Base-by-base conservation (phyloP, 2,329 filamentous ascomycete genomes). In the Botryosphaeria dothidea region DNA sequence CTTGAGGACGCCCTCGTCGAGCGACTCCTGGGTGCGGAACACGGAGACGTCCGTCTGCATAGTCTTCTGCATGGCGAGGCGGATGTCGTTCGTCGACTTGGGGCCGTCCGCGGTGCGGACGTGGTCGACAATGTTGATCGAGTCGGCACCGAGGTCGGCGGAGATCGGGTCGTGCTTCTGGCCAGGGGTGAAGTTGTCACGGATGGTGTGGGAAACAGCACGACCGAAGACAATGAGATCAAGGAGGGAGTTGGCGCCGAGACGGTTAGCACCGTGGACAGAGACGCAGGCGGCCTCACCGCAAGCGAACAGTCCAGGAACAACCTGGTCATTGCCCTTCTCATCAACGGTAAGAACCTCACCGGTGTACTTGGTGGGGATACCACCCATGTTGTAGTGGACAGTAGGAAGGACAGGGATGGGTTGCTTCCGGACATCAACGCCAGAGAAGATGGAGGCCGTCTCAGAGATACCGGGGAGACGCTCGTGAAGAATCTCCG, bases 351-450 rank as follows among this genome's bases (percentile, higher is more conserved):
- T 96, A 71, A 99, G 82, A 67, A 98, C 95, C 83, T 99, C 93
- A 80, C 95, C 94, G 68, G 92, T 97, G 86, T 97, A 98, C 76
- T 92, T 92, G 71, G 95, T 98, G 61, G 94, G 94, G 72, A 99
- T 97, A 86, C 95, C 94, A 81, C 94, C 94, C 95, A 98, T 99
- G 87, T 97, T 97, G 87, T 99, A 99, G 86, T 99, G 93, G 71
- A 97, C 94, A 49, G 94, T 98, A 66, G 94, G 94, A 68, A 98
- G 86, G 70, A 98, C 94, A 67, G 94, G 94, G 72, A 98, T 98
- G 70, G 94, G 94, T 82, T 97, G 92, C 85, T 97, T 97, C 76
- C 89, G 90, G 71, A 99, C 94, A 79, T 99, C 95, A 73, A 99
- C 93, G 82, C 95, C 94, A 67, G 94, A 87, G 81, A 99, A 99